A percentile compares a stretch with the other conserved stretches of the same genome.
Evolutionary conservation across 1,284 basidiomycete genomes (phyloP).

Genomic region (Ustilago shanxiensis): DNA sequence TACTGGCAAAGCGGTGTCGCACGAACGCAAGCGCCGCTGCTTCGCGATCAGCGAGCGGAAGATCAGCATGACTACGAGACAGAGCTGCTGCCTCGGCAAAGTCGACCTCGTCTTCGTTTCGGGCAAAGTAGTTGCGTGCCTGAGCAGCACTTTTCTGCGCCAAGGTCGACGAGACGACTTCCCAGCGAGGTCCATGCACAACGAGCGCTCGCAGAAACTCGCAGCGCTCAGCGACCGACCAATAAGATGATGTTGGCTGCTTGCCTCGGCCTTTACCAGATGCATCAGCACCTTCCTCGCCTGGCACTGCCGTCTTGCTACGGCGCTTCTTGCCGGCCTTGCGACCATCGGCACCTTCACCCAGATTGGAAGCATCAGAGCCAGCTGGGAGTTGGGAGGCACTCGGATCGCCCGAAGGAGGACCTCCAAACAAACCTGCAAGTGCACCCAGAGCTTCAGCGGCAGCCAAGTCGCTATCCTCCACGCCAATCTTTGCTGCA

Average conservation of each 20-base stretch:
- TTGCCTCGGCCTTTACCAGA: constrained; percentile 47
- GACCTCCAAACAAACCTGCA: constrained; percentile 50
- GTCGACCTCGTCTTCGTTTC: constrained; percentile 61
- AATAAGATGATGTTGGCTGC: constrained; percentile 71
- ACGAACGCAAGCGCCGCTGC: constrained; percentile 44
- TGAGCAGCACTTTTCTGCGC: constrained; percentile 84
- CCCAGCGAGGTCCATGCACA: constrained; percentile 81
- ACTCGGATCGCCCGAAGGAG: constrained; percentile 15
- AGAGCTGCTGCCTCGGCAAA: constrained; percentile 63
- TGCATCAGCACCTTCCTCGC: constrained; percentile 31
- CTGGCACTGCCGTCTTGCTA: constrained; percentile 31
- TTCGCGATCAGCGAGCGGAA: constrained; percentile 49
- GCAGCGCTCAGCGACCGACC: constrained; percentile 74
- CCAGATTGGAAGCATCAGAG: neutral
- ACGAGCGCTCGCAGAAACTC: constrained; percentile 77
- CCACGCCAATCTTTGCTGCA: constrained; percentile 27
- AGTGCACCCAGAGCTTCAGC: constrained; percentile 71
- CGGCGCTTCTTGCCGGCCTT: constrained; percentile 44
- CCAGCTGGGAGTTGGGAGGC: constrained; percentile 2
- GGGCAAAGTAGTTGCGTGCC: constrained; percentile 78
- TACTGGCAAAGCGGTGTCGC: constrained; percentile 39
- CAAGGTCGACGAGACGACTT: constrained; percentile 80
- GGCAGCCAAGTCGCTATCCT: constrained; percentile 70
- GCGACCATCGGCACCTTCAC: constrained; percentile 23
- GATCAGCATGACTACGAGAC: constrained; percentile 51